Evolutionary conservation across 768 basidiomycete species (phyloP).

Genomic region (Tylopilus vinaceipallidus): DNA sequence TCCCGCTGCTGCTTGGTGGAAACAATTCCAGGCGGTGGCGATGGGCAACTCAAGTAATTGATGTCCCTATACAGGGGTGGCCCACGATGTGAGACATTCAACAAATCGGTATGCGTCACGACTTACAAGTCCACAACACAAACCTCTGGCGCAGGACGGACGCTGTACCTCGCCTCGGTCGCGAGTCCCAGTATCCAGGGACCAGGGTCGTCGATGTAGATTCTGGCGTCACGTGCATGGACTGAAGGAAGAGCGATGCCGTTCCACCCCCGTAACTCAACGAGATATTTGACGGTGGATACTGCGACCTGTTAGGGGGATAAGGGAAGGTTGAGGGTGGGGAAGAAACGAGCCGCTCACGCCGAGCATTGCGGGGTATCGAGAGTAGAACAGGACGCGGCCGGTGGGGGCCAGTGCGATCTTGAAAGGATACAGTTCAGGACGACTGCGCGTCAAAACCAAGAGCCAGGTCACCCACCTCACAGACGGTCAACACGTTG

Average conservation of each 20-base stretch:
- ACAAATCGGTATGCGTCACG: not conserved
- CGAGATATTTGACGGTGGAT: slow-evolving; percentile 86
- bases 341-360: slow-evolving; percentile 36
- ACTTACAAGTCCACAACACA: slow-evolving; percentile 85
- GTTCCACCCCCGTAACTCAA: slow-evolving; percentile 91
- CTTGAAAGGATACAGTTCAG: slow-evolving; percentile 33
- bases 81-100: slow-evolving; percentile 1
- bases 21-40: slow-evolving; percentile 72
- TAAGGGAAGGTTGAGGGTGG: not conserved
- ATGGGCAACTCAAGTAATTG: slow-evolving; percentile 80
- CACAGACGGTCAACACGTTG: slow-evolving; percentile 89
- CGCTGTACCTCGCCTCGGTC: slow-evolving; percentile 78
- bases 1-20: slow-evolving; percentile 80
- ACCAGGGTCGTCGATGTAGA: slow-evolving; percentile 94
- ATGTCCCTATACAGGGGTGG: slow-evolving; percentile 54
- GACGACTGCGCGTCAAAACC: not conserved
- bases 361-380: slow-evolving; percentile 90
- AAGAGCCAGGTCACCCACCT: slow-evolving; percentile 44
- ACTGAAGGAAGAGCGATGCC: slow-evolving; percentile 82
- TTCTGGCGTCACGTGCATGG: slow-evolving; percentile 86
- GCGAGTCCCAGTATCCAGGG: slow-evolving; percentile 95
- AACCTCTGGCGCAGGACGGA: slow-evolving; percentile 75
- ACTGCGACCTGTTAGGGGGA: slow-evolving; percentile 66
- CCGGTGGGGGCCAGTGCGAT: slow-evolving; percentile 87
- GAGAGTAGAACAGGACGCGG: slow-evolving; percentile 81